A percentile compares a stretch with the other conserved stretches of the same genome.
These are phyloP conservation scores for Aquilaria yunnanensis DNA, from an alignment of 345 rosid genomes.

Conservation along the genomic window DNA sequence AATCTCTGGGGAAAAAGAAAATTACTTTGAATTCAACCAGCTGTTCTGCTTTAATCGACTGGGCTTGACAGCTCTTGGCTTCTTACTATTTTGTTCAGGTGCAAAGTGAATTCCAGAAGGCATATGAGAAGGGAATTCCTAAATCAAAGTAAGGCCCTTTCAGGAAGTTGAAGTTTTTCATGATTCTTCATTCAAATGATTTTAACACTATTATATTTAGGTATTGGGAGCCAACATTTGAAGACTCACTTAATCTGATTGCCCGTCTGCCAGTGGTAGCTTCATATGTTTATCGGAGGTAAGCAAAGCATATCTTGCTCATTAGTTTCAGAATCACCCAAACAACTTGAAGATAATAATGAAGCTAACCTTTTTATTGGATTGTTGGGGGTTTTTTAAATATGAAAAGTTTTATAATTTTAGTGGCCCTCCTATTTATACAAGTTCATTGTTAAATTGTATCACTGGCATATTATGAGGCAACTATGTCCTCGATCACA, in stretches of 20 bases:
- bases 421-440: too few relatives aligned
- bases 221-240: conserved; percentile 97
- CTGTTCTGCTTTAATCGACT: not conserved
- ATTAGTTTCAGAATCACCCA: too few relatives aligned
- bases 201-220: conserved; percentile 31
- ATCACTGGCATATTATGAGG: not conserved
- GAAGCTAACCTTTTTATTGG: too few relatives aligned
- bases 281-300: conserved; percentile 89
- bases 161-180: conserved; percentile 11
- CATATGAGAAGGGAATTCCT: conserved; percentile 82
- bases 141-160: conserved; percentile 66
- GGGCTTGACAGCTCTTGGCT: conserved; percentile 5
- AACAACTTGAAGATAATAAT: too few relatives aligned
- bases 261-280: conserved; percentile 89
- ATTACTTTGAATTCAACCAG: too few relatives aligned
- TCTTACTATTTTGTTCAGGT: conserved; percentile 44
- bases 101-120: conserved; percentile 96
- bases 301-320: conserved; percentile 18
- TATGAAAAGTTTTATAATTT: too few relatives aligned
- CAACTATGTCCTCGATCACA: conserved; percentile 6
- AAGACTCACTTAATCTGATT: conserved; percentile 86
- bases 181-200: conserved; percentile 11
- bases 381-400: too few relatives aligned
- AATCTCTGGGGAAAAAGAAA: too few relatives aligned
- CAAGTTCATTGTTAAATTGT: too few relatives aligned